Evolutionary conservation across 1,284 basidiomycete genomes (phyloP).

Genomic region (Bondarzewia mesenterica): DNA sequence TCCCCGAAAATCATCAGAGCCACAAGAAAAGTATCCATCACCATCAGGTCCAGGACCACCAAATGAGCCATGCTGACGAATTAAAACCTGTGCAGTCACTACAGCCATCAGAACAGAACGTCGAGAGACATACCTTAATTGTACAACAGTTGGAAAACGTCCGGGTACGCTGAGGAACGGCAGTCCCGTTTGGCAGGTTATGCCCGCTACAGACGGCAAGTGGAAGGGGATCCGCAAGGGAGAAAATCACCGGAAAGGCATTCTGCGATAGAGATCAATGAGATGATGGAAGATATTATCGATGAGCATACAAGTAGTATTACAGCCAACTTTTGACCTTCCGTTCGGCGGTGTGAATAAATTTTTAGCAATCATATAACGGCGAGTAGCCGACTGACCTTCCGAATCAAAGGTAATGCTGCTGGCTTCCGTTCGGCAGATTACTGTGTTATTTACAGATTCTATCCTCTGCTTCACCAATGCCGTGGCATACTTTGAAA

Average conservation of each 20-base stretch:
- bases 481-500: slow-evolving; percentile 54
- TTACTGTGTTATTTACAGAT: slow-evolving; percentile 22
- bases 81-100: not conserved
- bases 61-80: slow-evolving; percentile 64
- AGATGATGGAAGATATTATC: not conserved
- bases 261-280: slow-evolving; percentile 33
- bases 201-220: slow-evolving; percentile 57
- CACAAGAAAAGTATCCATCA: slow-evolving; percentile 57
- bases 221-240: slow-evolving; percentile 54
- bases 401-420: slow-evolving; percentile 59
- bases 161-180: slow-evolving; percentile 32
- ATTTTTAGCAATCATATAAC: not conserved
- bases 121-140: slow-evolving; percentile 48
- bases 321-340: slow-evolving; percentile 54
- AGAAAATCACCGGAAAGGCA: slow-evolving; percentile 62
- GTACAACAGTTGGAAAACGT: slow-evolving; percentile 69
- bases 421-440: slow-evolving; percentile 51
- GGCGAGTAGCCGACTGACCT: slow-evolving; percentile 30
- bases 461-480: slow-evolving; percentile 34
- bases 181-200: slow-evolving; percentile 44
- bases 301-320: slow-evolving; percentile 47
- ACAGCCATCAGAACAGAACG: too few relatives aligned
- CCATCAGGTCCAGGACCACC: slow-evolving; percentile 46
- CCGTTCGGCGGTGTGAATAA: slow-evolving; percentile 7
- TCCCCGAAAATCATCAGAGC: slow-evolving; percentile 74